Evolutionary conservation across 345 rosid species (phyloP).

Genomic region (Euphorbia pulcherrima): DNA sequence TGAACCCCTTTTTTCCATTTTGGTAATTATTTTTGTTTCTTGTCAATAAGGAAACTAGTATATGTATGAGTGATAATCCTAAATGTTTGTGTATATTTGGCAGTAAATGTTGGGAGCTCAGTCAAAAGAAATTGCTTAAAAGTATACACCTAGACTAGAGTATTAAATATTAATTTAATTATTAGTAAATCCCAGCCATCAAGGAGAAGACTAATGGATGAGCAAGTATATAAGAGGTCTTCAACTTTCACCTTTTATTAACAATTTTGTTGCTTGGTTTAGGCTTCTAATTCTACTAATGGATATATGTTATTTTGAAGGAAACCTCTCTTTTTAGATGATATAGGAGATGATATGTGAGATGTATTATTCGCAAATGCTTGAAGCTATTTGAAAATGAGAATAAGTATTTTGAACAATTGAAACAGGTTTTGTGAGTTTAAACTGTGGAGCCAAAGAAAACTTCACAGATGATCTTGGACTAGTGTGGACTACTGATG

Average conservation of each 20-base stretch:
- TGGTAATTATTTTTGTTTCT: background rate
- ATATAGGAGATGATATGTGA: background rate
- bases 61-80: background rate
- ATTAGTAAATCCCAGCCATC: background rate
- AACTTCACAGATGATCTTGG: slow-evolving; percentile 77
- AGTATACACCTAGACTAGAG: background rate
- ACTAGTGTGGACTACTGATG: slow-evolving; percentile 74
- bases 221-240: background rate
- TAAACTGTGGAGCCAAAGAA: slow-evolving; percentile 79
- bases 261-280: background rate
- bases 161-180: too few species aligned
- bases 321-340: background rate
- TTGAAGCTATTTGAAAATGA: background rate
- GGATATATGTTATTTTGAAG: background rate
- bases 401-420: background rate
- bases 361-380: background rate
- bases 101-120: background rate
- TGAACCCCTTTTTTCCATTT: too few species aligned
- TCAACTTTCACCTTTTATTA: background rate
- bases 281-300: background rate
- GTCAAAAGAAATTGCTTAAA: background rate
- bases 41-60: background rate
- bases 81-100: too few species aligned
- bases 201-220: background rate
- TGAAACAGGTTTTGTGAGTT: slow-evolving; percentile 82